Evolutionary conservation across 1,284 basidiomycete genomes (phyloP), one percentile per base, ranked within the genome.

Genomic region (Boletus albobrunnescens): DNA sequence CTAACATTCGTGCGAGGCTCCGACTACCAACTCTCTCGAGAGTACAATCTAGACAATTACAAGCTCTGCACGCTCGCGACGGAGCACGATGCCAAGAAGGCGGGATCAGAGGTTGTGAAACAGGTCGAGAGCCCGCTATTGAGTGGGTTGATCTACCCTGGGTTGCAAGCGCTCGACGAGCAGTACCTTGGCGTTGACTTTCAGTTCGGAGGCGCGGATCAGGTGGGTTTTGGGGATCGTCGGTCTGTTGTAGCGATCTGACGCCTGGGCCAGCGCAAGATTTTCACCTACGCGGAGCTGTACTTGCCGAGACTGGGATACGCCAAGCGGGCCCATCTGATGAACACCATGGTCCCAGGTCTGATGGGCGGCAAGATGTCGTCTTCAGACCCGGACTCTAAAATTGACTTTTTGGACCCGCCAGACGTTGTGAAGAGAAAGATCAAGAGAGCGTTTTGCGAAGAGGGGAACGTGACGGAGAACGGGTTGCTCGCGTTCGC

Each of bases 81-180:
- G 1, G 93, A 97, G 64, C 93, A 97, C 68, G 96, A 98, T 57
- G 93, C 94, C 13, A 95, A 95, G 67, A 96, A 96, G 67, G 96
- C 96, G 0, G 96, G 96, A n/a, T 94, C 95, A 1, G 96, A 99
- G 65, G 96, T 99, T 41, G 96, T 99, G 58, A 99, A 99, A 72
- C 94, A 97, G 69, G 93, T 96, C 4, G 88, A 93, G 51, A 93
- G 84, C 58, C 92, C 96, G 0, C 71, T 97, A 40, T 75, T 99
- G 46, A 91, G 88, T 56, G 94, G 93, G 4, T 70, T 99, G 52
- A 78, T 99, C 53, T 99, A 99, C 78, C 95, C 95, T 1, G 92
- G 94, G 28, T 70, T 99, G 30, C 96, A 99, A 64, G 94, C 95
- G 12, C 78, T 99, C 20, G 96, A 99, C 60, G 96, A 99, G 70